Conservation (phyloP, 371 early-diverging fungal species). For the Mortierella sp. region DNA sequence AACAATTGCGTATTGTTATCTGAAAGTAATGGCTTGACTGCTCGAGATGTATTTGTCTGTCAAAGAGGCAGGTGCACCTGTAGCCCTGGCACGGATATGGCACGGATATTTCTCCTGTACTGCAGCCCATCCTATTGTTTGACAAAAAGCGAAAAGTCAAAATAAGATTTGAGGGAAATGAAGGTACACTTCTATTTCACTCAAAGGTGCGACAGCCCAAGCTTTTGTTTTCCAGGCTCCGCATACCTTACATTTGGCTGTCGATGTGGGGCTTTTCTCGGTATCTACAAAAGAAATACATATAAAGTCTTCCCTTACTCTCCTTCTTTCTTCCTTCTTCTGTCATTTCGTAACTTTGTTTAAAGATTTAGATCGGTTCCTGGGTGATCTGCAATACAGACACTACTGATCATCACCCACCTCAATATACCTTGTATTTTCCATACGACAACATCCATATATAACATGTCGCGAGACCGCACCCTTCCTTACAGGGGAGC, state of each 20-base stretch:
- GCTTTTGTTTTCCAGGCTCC: neutral
- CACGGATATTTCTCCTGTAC: neutral
- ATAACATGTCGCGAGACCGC: constrained; percentile 12
- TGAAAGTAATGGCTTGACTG: no score
- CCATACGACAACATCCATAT: neutral
- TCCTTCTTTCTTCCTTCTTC: neutral
- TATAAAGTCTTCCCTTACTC: no score
- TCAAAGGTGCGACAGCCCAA: neutral
- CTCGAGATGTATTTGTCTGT: no score
- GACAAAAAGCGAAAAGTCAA: neutral
- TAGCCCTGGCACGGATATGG: no score
- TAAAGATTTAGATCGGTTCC: neutral
- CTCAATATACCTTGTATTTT: constrained; percentile 74
- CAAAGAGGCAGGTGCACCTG: no score
- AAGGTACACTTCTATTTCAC: no score
- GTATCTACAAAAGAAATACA: neutral
- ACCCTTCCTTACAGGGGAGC: constrained; percentile 11
- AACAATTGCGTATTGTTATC: no score
- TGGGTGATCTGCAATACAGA: neutral
- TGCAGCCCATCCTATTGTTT: neutral
- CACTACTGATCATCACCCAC: constrained; percentile 43
- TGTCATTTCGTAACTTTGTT: no score
- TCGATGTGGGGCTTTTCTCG: neutral
- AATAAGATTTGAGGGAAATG: neutral
- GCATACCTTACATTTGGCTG: neutral